These are phyloP conservation scores for Starmerella khaoyaiensis DNA, from an alignment of 805 yeast genomes.

Conservation along the genomic window DNA sequence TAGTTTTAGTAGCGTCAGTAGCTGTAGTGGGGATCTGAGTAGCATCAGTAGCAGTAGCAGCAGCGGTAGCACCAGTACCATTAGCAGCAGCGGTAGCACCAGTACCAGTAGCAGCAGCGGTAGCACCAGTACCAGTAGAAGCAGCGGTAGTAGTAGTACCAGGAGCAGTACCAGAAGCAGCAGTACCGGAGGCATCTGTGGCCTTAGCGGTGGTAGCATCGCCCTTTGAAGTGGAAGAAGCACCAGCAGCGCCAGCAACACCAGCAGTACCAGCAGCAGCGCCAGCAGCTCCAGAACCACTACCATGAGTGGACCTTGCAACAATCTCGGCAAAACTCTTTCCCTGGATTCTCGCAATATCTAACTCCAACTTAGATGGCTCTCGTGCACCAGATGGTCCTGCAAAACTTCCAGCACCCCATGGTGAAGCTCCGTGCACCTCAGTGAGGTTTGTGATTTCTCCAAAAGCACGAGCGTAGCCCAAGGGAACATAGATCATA, in stretches of 20 bases:
- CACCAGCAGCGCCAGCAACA: conserved; percentile 11
- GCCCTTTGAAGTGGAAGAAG: conserved; percentile 9
- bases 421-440: conserved; percentile 68
- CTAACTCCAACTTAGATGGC: conserved; percentile 50
- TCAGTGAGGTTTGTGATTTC: conserved; percentile 44
- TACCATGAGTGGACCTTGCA: conserved; percentile 10
- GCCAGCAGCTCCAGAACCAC: not conserved
- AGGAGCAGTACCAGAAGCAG: conserved; percentile 8
- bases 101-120: conserved; percentile 3
- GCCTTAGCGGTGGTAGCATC: conserved; percentile 13
- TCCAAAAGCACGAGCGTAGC: conserved; percentile 50
- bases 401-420: conserved; percentile 77
- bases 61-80: conserved; percentile 7
- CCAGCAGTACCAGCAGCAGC: conserved; percentile 4
- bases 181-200: conserved; percentile 3
- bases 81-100: conserved; percentile 6
- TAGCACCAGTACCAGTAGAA: conserved; percentile 1
- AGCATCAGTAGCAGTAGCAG: conserved; percentile 7
- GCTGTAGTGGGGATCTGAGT: conserved; percentile 5
- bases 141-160: conserved; percentile 11
- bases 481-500: conserved; percentile 66
- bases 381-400: conserved; percentile 65
- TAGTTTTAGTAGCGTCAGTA: conserved; percentile 1
- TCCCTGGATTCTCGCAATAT: conserved; percentile 57
- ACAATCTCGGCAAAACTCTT: conserved; percentile 41